phyloP scores from a whole-genome alignment of 305 asterid species.

The Fraxinus nigra region DNA sequence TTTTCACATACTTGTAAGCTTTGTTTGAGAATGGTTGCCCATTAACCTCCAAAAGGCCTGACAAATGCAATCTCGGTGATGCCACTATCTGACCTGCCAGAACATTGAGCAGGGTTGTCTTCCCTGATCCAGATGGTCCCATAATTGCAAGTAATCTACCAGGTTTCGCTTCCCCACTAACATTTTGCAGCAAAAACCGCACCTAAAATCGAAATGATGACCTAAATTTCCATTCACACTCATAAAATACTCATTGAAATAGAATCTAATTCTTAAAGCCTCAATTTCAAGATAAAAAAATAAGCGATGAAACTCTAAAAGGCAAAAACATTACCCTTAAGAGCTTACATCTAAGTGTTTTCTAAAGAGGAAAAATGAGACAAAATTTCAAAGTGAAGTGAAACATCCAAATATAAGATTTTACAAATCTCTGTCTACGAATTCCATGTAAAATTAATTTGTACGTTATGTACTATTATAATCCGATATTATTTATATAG shows the following conservation, averaged over 20 bases:
- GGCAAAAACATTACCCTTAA: background rate
- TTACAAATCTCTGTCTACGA: background rate
- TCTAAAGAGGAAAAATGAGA: background rate
- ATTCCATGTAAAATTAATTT: background rate
- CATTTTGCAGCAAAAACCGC: slow-evolving; percentile 73
- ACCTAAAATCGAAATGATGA: slow-evolving; percentile 40
- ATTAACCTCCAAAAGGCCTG: slow-evolving; percentile 89
- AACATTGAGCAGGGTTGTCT: slow-evolving; percentile 90
- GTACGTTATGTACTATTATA: background rate
- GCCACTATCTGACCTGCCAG: slow-evolving; percentile 82
- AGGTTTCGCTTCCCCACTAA: slow-evolving; percentile 88
- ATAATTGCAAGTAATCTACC: slow-evolving; percentile 92
- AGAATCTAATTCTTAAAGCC: background rate
- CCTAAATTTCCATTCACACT: slow-evolving; percentile 18
- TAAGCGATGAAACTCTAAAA: background rate
- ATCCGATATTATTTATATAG: background rate
- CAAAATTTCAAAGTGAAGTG: background rate
- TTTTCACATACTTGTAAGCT: slow-evolving; percentile 56
- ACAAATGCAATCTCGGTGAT: slow-evolving; percentile 70
- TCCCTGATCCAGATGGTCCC: slow-evolving; percentile 99
- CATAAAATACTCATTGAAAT: slow-evolving; percentile 10
- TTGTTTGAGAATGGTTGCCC: slow-evolving; percentile 66
- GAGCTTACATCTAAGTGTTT: background rate
- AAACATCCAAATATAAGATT: background rate
- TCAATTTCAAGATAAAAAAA: background rate